Base-by-base conservation (phyloP, 257 asterid species). In the Knoxia roxburghii region DNA sequence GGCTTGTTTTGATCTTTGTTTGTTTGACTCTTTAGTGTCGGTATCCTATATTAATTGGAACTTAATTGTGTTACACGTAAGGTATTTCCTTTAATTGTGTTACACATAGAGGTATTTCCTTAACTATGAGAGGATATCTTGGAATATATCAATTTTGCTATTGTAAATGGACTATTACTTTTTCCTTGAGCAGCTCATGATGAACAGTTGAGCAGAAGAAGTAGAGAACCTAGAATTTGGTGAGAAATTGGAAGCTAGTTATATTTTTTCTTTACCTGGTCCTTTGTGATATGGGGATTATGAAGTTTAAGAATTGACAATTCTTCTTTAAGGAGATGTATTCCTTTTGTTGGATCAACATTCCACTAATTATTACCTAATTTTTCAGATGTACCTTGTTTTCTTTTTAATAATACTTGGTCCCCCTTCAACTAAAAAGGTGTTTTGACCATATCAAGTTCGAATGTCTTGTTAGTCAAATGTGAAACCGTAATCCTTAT, bases 1-100 rank as follows among this genome's bases (percentile, higher is more conserved):
- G 49, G 48, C 21, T 7, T 52, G 59, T 18, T 11, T 39, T 64
- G 54, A 40, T n/a, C n/a, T 64, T 55, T 73, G 53, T 41, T 35
- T 68, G 40, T 27, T 64, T 30, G 37, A 32, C 27, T 52, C 27
- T 45, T 55, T 35, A 24, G 45, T 33, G 49, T 57, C 14, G 62
- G 61, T 65, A 24, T 69, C 68, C 35, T 50, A 17, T 46, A 29
- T 40, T 43, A 40, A n/a, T 27, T 61, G 43, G 26, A 32, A 43
- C 51, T 56, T 13, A 23, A 57, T 27, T 13, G 53, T 72, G 57
- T 40, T 61, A 43, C n/a, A n/a, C n/a, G n/a, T n/a, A n/a, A n/a
- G n/a, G n/a, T n/a, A n/a, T n/a, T n/a, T n/a, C n/a, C n/a, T n/a
- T n/a, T n/a, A n/a, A n/a, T n/a, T n/a, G n/a, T n/a, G n/a, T 32